Base-by-base conservation (phyloP, 768 basidiomycete species). In the Coprinellus aureogranulatus region DNA sequence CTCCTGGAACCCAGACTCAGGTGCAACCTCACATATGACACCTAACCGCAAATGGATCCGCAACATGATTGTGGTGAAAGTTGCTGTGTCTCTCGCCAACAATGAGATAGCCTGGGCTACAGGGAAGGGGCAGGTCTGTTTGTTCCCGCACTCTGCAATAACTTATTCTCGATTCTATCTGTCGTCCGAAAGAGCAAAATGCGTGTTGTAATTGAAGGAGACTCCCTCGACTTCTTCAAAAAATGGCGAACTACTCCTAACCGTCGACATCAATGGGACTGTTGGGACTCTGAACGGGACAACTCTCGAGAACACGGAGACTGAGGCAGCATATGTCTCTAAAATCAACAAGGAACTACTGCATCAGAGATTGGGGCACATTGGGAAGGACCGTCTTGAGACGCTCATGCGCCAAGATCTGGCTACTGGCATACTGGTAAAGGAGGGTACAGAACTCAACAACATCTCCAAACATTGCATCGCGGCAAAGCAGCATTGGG, bases 1-100 rank as follows among this genome's bases (percentile, higher is more conserved):
- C 30, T 4, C 42, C 23, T 62, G 62, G 62, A 55, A 57, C 54
- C 41, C 60, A 61, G 62, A 64, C 58, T 52, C 55, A 41, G 62
- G 62, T 25, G 62, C 60, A 26, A 64, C 60, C 47, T 61, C 53
- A 53, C 60, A 63, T 61, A 63, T 63, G 62, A 63, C 62, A 44
- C 57, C 58, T n/a, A 51, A 64, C 18, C 23, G 20, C 16, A 50
- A 58, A 26, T 63, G 59, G 57, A 34, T 63, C 5, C 34, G 55
- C 10, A 49, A 57, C 34, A 59, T 59, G 22, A 23, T 52, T 11
- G 45, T 30, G 5, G 10, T 18, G 44, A 14, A 28, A n/a, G 50
- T 55, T 39, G 58, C 62, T 22, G 54, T 64, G 39, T n/a, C 18
- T 2, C 51, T 64, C 14, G 61, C 61, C 14, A 56, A 64, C 40